These are phyloP conservation scores for Barnettozyma wickerhamii DNA, from an alignment of 805 yeast genomes.

Conservation along the genomic window DNA sequence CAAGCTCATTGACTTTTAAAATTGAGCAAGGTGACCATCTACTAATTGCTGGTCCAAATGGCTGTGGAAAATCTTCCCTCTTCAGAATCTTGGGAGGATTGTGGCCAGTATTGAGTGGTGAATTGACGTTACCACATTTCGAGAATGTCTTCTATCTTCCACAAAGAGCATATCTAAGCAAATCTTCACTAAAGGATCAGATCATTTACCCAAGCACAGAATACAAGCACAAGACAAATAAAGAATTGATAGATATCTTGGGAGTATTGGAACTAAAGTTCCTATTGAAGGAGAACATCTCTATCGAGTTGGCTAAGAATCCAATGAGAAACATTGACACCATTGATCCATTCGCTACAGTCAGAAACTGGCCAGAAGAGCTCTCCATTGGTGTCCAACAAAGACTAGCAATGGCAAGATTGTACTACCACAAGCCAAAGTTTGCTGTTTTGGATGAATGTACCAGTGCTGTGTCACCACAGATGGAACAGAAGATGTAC, in stretches of 20 bases:
- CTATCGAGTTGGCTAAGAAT: constrained; percentile 29
- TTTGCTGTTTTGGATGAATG: constrained; percentile 96
- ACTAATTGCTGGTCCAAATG: constrained; percentile 92
- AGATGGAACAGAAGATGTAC: constrained; percentile 88
- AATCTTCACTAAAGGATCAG: constrained; percentile 71
- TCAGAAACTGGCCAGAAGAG: constrained; percentile 84
- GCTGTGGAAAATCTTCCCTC: constrained; percentile 91
- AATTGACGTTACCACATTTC: constrained; percentile 58
- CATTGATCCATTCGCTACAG: constrained; percentile 52
- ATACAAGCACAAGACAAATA: constrained; percentile 40
- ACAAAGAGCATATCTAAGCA: constrained; percentile 79
- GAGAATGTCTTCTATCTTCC: constrained; percentile 83
- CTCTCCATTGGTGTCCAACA: constrained; percentile 91
- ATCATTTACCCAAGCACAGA: constrained; percentile 83
- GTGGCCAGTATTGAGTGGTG: constrained; percentile 72
- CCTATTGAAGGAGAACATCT: constrained; percentile 42
- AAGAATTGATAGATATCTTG: constrained; percentile 49
- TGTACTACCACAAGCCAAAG: constrained; percentile 86
- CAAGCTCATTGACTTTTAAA: constrained; percentile 61
- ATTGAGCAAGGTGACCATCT: constrained; percentile 80
- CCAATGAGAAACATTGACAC: constrained; percentile 29
- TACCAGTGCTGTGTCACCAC: constrained; percentile 89
- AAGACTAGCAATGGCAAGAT: constrained; percentile 86
- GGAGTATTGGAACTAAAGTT: constrained; percentile 56
- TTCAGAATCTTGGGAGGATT: constrained; percentile 89